phyloP scores from a whole-genome alignment of 106 monocot species.

The Dendrobium chrysotoxum region DNA sequence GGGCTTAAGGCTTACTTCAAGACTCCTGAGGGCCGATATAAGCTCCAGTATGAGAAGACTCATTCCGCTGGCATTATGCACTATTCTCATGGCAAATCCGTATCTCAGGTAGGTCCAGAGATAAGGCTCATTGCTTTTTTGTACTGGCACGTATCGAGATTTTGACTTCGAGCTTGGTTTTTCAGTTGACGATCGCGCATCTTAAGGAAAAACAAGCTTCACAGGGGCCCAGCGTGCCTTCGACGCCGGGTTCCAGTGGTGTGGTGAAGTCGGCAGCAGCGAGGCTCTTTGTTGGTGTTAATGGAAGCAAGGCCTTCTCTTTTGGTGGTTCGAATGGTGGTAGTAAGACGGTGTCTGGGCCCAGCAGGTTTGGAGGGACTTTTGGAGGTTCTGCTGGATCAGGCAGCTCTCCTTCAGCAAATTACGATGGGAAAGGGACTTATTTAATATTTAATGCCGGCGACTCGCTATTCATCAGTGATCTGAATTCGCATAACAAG shows the following conservation, averaged over 20 bases:
- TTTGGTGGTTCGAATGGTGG: constrained; percentile 52
- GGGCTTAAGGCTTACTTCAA: constrained; percentile 83
- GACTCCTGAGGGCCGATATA: constrained; percentile 84
- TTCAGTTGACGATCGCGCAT: constrained; percentile 70
- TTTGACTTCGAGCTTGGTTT: background rate
- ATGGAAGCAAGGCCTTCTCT: constrained; percentile 44
- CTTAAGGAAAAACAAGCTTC: constrained; percentile 54
- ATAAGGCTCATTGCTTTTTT: background rate
- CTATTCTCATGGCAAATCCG: constrained; percentile 72
- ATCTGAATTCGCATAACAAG: constrained; percentile 92
- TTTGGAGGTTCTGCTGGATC: constrained; percentile 28
- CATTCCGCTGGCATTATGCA: constrained; percentile 72
- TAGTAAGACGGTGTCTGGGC: constrained; percentile 35
- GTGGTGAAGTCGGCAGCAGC: constrained; percentile 50
- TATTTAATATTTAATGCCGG: constrained; percentile 88
- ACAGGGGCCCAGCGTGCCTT: constrained; percentile 34
- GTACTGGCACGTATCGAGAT: background rate
- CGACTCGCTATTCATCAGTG: constrained; percentile 78
- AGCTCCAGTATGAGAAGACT: constrained; percentile 92
- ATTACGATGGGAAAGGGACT: constrained; percentile 80
- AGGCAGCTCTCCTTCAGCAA: constrained; percentile 24
- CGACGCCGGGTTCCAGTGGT: constrained; percentile 18
- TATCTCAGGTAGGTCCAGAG: constrained; percentile 62
- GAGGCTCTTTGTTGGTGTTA: constrained; percentile 48
- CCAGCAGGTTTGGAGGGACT: constrained; percentile 50